Conservation (phyloP, 192 early-diverging fungal genomes). For the Cladochytrium replicatum region DNA sequence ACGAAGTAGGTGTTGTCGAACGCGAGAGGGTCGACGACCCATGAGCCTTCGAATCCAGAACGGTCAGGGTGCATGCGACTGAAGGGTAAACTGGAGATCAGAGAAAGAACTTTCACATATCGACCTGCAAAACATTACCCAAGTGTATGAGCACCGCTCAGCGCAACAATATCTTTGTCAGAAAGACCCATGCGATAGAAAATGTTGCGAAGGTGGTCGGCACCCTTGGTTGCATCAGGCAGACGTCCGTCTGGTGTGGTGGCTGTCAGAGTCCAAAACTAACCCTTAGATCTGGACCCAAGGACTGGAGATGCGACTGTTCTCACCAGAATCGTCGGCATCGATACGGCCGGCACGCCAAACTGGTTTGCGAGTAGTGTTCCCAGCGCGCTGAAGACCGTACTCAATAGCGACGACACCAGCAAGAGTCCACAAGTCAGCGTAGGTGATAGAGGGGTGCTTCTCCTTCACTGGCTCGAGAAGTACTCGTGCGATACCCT, state of each 20-base stretch:
- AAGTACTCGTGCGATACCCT: slow-evolving; percentile 1
- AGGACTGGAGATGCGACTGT: slow-evolving; percentile 8
- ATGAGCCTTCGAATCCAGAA: slow-evolving; percentile 40
- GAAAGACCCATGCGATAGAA: slow-evolving; percentile 56
- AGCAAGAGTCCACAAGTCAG: slow-evolving; percentile 48
- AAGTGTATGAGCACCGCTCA: slow-evolving; percentile 16
- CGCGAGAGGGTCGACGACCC: slow-evolving; percentile 23
- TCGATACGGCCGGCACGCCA: slow-evolving; percentile 23
- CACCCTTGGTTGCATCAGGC: slow-evolving; percentile 37
- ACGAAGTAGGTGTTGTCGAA: slow-evolving; percentile 40
- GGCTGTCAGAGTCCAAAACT: too few relatives aligned
- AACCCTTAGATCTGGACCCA: slow-evolving; percentile 10
- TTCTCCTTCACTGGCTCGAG: slow-evolving; percentile 38
- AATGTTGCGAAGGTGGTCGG: slow-evolving; percentile 40
- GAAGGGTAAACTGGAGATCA: background rate
- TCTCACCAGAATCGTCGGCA: slow-evolving; percentile 24
- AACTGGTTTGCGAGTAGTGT: background rate
- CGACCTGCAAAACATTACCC: slow-evolving; percentile 2
- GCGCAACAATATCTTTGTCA: slow-evolving; percentile 73
- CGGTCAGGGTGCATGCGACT: slow-evolving; percentile 48
- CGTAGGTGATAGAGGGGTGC: slow-evolving; percentile 37
- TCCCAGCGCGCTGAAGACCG: slow-evolving; percentile 11
- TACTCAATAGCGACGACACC: slow-evolving; percentile 44
- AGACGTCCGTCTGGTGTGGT: slow-evolving; percentile 41
- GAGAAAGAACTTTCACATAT: too few relatives aligned